A percentile compares a stretch with the other conserved stretches of the same genome.
phyloP scores from a whole-genome alignment of 2,329 filamentous ascomycete genomes.

The Aspergillus hiratsukae region DNA sequence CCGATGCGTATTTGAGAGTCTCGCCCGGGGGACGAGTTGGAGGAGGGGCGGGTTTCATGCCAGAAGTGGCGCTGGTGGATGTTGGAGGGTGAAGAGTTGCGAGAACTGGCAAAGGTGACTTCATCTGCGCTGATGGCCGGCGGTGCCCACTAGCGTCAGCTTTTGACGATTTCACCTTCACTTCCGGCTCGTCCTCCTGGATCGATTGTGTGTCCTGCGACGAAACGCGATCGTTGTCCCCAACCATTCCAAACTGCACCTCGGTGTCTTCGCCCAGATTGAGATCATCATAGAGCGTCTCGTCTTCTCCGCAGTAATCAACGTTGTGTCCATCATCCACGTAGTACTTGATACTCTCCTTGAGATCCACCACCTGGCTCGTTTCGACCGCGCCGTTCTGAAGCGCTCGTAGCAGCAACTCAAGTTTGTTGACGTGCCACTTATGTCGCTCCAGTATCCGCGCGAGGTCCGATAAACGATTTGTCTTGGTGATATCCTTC shows the following conservation, averaged over 20 bases:
- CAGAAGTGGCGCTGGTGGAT: constrained; percentile 45
- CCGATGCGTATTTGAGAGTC: constrained; percentile 92
- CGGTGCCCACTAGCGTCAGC: constrained; percentile 58
- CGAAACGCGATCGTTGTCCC: constrained; percentile 81
- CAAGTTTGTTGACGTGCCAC: constrained; percentile 90
- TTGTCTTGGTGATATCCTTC: constrained; percentile 75
- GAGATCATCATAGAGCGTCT: constrained; percentile 91
- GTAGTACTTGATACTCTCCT: constrained; percentile 93
- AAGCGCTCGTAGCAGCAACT: constrained; percentile 80
- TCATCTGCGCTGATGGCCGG: constrained; percentile 82
- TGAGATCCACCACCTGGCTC: constrained; percentile 79
- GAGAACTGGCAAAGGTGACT: constrained; percentile 87
- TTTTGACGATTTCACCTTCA: constrained; percentile 52
- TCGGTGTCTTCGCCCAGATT: constrained; percentile 83
- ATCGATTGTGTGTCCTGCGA: constrained; percentile 92
- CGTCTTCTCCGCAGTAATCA: constrained; percentile 84
- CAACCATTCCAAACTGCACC: constrained; percentile 73
- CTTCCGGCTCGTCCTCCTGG: constrained; percentile 73
- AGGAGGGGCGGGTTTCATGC: constrained; percentile 89
- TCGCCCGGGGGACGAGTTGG: constrained; percentile 83
- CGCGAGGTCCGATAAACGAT: constrained; percentile 83
- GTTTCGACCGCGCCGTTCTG: constrained; percentile 90
- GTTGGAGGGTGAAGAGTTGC: constrained; percentile 73
- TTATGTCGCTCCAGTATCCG: constrained; percentile 85
- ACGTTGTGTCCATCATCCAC: constrained; percentile 83